phyloP scores from a whole-genome alignment of 2,329 filamentous ascomycete species.

The Clarireedia homoeocarpa region DNA sequence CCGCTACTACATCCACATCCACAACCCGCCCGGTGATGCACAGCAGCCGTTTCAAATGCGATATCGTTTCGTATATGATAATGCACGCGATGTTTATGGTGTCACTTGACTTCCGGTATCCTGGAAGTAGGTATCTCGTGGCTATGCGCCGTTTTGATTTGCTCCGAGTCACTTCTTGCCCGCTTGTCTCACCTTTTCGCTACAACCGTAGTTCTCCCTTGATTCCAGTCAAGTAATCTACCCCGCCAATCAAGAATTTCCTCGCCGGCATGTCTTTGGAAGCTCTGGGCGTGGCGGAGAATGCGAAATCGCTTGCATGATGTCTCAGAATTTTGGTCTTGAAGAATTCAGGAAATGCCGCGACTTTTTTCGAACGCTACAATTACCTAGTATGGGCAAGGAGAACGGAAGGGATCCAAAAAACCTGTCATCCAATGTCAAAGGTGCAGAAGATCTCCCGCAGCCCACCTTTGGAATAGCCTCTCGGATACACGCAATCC shows the following conservation, averaged over 20 bases:
- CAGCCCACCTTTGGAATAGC: neutral
- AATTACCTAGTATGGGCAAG: too few species aligned
- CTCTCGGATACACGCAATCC: neutral
- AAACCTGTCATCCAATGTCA: neutral
- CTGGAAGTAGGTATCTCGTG: constrained; percentile 11
- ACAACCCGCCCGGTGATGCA: constrained; percentile 4
- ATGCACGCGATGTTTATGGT: constrained; percentile 2
- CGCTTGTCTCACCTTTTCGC: constrained; percentile 4
- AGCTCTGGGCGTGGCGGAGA: neutral
- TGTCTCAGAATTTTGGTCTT: neutral
- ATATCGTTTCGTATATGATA: neutral
- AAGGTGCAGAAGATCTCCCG: constrained; percentile 9
- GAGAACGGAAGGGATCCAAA: neutral
- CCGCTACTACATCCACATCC: neutral
- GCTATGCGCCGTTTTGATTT: constrained; percentile 5
- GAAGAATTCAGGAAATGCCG: neutral
- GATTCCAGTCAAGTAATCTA: too few species aligned
- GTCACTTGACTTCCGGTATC: constrained; percentile 12
- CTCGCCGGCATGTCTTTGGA: neutral
- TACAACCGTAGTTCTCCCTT: neutral
- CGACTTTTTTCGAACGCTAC: too few species aligned
- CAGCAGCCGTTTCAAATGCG: constrained; percentile 7
- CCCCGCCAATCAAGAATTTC: neutral
- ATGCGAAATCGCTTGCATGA: neutral
- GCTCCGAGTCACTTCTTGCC: constrained; percentile 6